These are phyloP conservation scores for Rosa multiflora DNA, from an alignment of 306 rosid species.

Conservation along the genomic window DNA sequence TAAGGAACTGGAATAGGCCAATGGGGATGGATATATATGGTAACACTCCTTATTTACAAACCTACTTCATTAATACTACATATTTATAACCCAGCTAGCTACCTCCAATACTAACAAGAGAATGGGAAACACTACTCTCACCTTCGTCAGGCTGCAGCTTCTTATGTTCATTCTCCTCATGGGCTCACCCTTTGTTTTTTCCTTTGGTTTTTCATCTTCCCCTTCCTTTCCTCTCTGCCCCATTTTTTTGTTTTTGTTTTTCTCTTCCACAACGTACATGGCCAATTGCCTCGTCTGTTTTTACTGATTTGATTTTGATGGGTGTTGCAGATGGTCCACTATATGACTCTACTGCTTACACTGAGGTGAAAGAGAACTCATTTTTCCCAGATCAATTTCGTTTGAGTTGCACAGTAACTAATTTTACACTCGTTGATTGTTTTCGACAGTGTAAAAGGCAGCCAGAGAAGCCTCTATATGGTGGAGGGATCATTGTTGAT, in stretches of 20 bases:
- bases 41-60: background rate
- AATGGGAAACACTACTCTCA: constrained; percentile 31
- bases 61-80: background rate
- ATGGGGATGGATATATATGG: background rate
- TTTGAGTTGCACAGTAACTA: constrained; percentile 1
- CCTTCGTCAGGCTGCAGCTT: constrained; percentile 16
- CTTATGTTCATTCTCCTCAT: constrained; percentile 30
- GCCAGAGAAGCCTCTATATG: constrained; percentile 65
- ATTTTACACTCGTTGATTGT: background rate
- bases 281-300: background rate
- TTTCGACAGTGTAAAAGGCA: constrained; percentile 56
- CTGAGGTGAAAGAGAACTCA: constrained; percentile 46
- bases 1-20: background rate
- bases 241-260: background rate
- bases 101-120: background rate
- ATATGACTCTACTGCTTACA: constrained; percentile 78
- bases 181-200: constrained; percentile 36
- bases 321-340: constrained; percentile 75
- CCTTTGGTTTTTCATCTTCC: constrained; percentile 48
- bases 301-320: background rate
- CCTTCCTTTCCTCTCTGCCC: background rate
- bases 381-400: background rate
- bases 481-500: constrained; percentile 59
- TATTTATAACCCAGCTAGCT: background rate
- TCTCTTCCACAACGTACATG: background rate